Evolutionary conservation across 805 yeast genomes (phyloP).

Genomic region (Kuraishia piskuri): DNA sequence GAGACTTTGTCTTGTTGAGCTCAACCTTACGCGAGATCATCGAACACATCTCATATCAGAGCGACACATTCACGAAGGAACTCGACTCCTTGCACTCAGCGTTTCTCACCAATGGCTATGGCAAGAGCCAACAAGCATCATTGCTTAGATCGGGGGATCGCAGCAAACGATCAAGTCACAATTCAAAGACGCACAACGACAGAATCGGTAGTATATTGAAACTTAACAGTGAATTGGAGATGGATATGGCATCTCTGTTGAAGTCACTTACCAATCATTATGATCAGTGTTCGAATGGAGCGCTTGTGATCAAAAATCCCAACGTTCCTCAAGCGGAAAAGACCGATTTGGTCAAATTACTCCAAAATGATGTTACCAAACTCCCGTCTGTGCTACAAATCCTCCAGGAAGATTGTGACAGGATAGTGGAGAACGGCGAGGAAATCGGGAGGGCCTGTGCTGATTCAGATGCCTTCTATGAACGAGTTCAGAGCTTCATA

Average conservation of each 20-base stretch:
- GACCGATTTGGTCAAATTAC: conserved; percentile 33
- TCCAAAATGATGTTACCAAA: conserved; percentile 45
- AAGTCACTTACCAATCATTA: conserved; percentile 73
- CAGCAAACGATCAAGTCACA: neutral
- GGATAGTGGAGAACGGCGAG: conserved; percentile 19
- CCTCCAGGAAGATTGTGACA: conserved; percentile 20
- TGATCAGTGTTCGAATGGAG: conserved; percentile 62
- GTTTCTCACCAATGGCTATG: neutral
- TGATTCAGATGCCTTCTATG: conserved; percentile 12
- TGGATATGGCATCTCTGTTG: conserved; percentile 60
- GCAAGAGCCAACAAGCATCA: neutral
- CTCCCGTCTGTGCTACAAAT: conserved; percentile 46
- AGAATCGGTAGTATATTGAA: conserved; percentile 17
- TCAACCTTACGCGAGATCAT: neutral
- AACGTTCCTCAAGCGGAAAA: conserved; percentile 20
- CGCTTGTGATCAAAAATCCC: conserved; percentile 25
- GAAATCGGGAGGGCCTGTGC: conserved; percentile 15
- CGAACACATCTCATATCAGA: neutral
- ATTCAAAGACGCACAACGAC: conserved; percentile 6
- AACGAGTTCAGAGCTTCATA: conserved; percentile 11
- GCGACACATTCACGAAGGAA: conserved; percentile 2
- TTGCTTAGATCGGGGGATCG: neutral
- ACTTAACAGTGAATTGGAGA: conserved; percentile 45
- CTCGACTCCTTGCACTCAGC: conserved; percentile 2
- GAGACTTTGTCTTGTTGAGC: neutral